phyloP scores from a whole-genome alignment of 805 yeast genomes.

The Grigorovia jiainica region DNA sequence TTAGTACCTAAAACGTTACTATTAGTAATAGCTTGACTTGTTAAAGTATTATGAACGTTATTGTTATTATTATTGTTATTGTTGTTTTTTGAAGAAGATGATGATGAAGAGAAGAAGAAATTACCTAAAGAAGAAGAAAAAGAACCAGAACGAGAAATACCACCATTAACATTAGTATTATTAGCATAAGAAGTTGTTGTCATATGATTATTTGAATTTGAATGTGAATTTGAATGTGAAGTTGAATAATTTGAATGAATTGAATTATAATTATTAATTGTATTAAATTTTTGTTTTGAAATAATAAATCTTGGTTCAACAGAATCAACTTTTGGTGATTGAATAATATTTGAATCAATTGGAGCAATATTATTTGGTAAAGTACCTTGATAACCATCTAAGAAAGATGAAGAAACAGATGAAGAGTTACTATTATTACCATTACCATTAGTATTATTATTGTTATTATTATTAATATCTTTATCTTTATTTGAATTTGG shows the following conservation, averaged over 20 bases:
- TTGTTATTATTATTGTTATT: conserved; percentile 1
- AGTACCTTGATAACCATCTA: conserved; percentile 28
- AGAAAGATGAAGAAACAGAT: conserved; percentile 28
- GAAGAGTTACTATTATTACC: conserved; percentile 21
- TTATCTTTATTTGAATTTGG: conserved; percentile 47
- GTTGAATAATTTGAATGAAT: not conserved
- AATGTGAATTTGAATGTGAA: not conserved
- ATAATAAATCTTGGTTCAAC: conserved; percentile 84
- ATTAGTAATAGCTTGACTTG: not conserved
- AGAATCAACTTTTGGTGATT: conserved; percentile 58
- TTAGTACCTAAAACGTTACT: not conserved
- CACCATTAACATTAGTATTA: conserved; percentile 8
- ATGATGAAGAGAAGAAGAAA: conserved; percentile 20
- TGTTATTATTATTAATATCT: conserved; percentile 3
- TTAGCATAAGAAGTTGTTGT: conserved; percentile 1
- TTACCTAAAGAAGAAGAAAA: conserved; percentile 29
- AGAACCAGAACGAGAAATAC: conserved; percentile 27
- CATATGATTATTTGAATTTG: not conserved
- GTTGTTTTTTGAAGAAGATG: too few species aligned
- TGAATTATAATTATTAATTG: conserved; percentile 12
- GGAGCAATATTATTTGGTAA: conserved; percentile 34
- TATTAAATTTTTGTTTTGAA: conserved; percentile 53
- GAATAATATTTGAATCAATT: conserved; percentile 51
- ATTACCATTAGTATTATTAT: conserved; percentile 3
- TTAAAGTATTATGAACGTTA: not conserved